phyloP scores from a whole-genome alignment of 1,139 yeast genomes.

The Nadsonia commutata region DNA sequence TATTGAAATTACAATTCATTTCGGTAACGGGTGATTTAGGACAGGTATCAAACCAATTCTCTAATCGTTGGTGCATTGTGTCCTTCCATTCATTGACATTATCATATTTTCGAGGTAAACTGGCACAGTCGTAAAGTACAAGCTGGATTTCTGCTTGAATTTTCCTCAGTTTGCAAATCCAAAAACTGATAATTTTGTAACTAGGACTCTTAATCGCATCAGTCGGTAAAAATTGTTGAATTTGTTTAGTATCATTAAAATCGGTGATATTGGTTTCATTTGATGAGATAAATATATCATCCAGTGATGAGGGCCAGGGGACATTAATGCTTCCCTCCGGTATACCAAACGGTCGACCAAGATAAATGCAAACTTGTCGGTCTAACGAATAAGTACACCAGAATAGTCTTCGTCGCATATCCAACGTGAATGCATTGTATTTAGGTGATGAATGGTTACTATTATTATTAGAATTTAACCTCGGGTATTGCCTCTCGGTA shows the following conservation, averaged over 20 bases:
- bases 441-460: no score
- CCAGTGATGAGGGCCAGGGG: constrained; percentile 57
- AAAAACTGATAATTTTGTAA: constrained; percentile 55
- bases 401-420: constrained; percentile 61
- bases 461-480: no score
- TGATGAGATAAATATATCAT: constrained; percentile 47
- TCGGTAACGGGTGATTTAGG: constrained; percentile 38
- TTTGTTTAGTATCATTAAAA: constrained; percentile 11
- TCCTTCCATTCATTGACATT: constrained; percentile 45
- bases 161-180: constrained; percentile 50
- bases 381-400: constrained; percentile 86
- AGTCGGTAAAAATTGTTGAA: neutral
- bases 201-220: constrained; percentile 28
- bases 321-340: constrained; percentile 53
- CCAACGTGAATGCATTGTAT: constrained; percentile 37
- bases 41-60: constrained; percentile 43
- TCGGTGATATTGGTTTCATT: constrained; percentile 17
- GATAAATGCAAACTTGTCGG: constrained; percentile 58
- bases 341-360: constrained; percentile 61
- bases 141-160: constrained; percentile 70
- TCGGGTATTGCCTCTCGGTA: constrained; percentile 27
- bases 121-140: constrained; percentile 53
- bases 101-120: constrained; percentile 50
- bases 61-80: constrained; percentile 36
- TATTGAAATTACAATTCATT: constrained; percentile 64